Conservation (phyloP, 148 eudicot genomes). For the Camellia lanceoleosa region DNA sequence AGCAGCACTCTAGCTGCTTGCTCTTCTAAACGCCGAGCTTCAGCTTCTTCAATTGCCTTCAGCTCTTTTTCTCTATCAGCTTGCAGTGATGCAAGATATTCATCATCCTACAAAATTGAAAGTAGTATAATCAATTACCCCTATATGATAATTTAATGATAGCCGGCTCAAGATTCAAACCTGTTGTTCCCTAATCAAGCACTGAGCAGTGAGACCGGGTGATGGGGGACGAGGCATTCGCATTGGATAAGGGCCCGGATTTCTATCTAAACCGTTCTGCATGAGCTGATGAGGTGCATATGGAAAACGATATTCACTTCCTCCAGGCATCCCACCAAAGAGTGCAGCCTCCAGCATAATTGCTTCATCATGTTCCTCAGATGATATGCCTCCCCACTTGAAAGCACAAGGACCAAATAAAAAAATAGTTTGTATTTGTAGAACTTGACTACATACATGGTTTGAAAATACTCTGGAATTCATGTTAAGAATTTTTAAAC, state of each 20-base stretch:
- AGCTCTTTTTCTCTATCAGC: slow-evolving; percentile 90
- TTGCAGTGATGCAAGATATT: slow-evolving; percentile 87
- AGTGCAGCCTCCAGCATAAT: too few relatives aligned
- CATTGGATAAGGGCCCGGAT: slow-evolving; percentile 32
- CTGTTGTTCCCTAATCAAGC: slow-evolving; percentile 86
- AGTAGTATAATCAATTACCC: slow-evolving; percentile 12
- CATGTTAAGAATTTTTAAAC: too few relatives aligned
- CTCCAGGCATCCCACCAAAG: too few relatives aligned
- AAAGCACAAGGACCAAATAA: too few relatives aligned
- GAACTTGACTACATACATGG: too few relatives aligned
- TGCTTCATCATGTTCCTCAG: too few relatives aligned
- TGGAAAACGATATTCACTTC: slow-evolving; percentile 52
- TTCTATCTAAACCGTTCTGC: slow-evolving; percentile 47
- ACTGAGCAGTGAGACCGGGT: slow-evolving; percentile 80
- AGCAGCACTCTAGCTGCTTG: slow-evolving; percentile 62
- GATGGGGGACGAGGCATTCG: slow-evolving; percentile 79
- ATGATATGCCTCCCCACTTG: too few relatives aligned
- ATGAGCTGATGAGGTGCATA: slow-evolving; percentile 52
- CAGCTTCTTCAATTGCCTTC: slow-evolving; percentile 63
- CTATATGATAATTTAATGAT: neutral
- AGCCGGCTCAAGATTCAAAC: slow-evolving; percentile 30
- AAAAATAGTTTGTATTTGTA: too few relatives aligned
- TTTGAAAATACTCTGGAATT: too few relatives aligned
- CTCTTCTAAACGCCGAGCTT: slow-evolving; percentile 38
- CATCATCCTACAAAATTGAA: slow-evolving; percentile 66